Evolutionary conservation across 192 early-diverging fungal species (phyloP).

Genomic region (Funneliformis mosseae): DNA sequence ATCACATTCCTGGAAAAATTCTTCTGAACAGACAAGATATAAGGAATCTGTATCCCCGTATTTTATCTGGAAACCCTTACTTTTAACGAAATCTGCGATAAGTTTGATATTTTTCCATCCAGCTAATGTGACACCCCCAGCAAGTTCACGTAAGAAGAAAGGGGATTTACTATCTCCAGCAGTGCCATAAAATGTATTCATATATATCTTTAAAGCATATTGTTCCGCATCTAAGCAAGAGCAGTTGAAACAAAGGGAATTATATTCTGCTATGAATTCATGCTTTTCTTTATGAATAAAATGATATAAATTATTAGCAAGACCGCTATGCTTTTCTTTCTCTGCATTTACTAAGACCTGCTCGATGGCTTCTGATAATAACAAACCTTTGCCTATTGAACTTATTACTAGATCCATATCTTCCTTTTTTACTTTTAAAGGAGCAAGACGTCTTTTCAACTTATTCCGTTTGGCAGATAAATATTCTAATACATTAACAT

Average conservation of each 20-base stretch:
- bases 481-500: too few relatives aligned
- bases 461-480: neutral
- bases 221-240: conserved; percentile 9
- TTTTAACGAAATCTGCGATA: neutral
- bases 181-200: conserved; percentile 31
- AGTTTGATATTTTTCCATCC: conserved; percentile 7
- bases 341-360: neutral
- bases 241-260: conserved; percentile 1
- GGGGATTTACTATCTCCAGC: too few relatives aligned
- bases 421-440: too few relatives aligned
- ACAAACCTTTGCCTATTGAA: neutral
- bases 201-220: conserved; percentile 6
- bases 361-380: neutral
- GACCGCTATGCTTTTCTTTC: neutral
- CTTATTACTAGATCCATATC: conserved; percentile 3
- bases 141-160: neutral
- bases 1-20: conserved; percentile 15
- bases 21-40: conserved; percentile 16
- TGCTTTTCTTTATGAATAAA: neutral
- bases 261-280: neutral
- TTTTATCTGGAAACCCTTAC: conserved; percentile 2
- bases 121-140: conserved; percentile 10
- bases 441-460: conserved; percentile 22
- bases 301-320: neutral
- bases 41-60: neutral